Conservation (phyloP, 305 asterid species). For the Solanum hybrid region DNA sequence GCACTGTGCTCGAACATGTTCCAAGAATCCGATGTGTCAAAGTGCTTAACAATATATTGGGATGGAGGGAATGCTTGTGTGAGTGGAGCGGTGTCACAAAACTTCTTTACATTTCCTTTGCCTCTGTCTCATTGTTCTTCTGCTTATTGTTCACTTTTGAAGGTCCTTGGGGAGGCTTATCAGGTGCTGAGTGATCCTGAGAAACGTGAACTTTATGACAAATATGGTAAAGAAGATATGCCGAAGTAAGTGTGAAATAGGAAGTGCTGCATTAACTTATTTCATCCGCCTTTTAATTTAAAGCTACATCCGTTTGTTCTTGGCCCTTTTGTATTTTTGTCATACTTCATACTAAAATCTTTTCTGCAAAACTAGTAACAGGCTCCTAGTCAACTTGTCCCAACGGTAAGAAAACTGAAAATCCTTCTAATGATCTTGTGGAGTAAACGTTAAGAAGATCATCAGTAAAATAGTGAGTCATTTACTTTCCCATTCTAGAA, state of each 20-base stretch:
- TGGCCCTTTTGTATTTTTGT: neutral
- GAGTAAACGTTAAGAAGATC: neutral
- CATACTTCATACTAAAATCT: neutral
- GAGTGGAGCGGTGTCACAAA: neutral
- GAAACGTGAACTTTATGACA: slow-evolving; percentile 59
- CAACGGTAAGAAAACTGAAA: neutral
- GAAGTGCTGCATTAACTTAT: neutral
- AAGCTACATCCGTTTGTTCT: neutral
- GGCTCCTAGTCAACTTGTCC: neutral
- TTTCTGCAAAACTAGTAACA: neutral
- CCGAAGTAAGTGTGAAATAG: slow-evolving; percentile 35
- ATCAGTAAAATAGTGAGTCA: neutral
- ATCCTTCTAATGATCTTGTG: neutral
- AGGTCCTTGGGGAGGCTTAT: slow-evolving; percentile 86
- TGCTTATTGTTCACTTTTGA: slow-evolving; percentile 9
- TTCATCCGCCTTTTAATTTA: neutral
- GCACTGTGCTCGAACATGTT: neutral
- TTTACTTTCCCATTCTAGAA: neutral
- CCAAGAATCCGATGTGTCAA: neutral
- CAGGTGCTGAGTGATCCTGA: slow-evolving; percentile 75
- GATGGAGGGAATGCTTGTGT: neutral
- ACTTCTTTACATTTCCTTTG: neutral
- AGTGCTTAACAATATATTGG: neutral
- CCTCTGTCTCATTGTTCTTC: neutral
- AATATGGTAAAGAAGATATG: slow-evolving; percentile 57